Conservation (phyloP, 1,284 basidiomycete genomes). For the Cryptococcus sp. region DNA sequence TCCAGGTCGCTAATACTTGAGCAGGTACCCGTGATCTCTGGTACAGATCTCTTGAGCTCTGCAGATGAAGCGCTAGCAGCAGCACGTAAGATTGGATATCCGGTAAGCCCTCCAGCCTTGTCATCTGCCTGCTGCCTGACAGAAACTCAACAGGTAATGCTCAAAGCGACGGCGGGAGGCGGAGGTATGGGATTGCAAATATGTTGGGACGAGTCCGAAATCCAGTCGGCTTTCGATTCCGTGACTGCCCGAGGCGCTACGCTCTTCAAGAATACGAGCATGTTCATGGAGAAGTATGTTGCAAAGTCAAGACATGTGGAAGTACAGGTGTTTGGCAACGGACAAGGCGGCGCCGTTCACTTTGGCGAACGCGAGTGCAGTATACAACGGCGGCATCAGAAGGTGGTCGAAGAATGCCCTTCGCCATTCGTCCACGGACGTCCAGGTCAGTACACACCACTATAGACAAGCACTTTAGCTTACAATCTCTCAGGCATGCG, state of each 20-base stretch:
- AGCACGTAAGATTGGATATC: conserved; percentile 60
- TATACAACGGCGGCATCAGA: conserved; percentile 71
- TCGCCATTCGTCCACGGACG: conserved; percentile 23
- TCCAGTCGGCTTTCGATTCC: conserved; percentile 31
- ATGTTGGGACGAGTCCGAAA: conserved; percentile 57
- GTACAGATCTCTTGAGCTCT: conserved; percentile 58
- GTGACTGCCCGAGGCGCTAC: conserved; percentile 49
- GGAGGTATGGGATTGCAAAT: conserved; percentile 71
- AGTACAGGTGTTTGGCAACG: conserved; percentile 72
- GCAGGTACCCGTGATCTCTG: conserved; percentile 61
- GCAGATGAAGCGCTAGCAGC: conserved; percentile 57
- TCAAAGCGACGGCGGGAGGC: conserved; percentile 69
- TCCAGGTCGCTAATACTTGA: too few relatives aligned
- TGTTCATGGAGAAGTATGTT: conserved; percentile 68
- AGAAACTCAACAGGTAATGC: conserved; percentile 29
- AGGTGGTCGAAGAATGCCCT: conserved; percentile 68
- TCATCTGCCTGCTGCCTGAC: neutral
- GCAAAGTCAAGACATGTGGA: conserved; percentile 61
- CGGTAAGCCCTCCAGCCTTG: conserved; percentile 27
- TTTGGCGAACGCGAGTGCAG: conserved; percentile 73
- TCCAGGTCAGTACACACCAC: conserved; percentile 11
- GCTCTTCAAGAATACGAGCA: conserved; percentile 61
- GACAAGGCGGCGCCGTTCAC: conserved; percentile 61
- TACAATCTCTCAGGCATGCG: conserved; percentile 22
- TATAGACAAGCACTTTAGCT: neutral